Evolutionary conservation across 148 eudicot genomes (phyloP).

Genomic region (Chenopodium suecicum): DNA sequence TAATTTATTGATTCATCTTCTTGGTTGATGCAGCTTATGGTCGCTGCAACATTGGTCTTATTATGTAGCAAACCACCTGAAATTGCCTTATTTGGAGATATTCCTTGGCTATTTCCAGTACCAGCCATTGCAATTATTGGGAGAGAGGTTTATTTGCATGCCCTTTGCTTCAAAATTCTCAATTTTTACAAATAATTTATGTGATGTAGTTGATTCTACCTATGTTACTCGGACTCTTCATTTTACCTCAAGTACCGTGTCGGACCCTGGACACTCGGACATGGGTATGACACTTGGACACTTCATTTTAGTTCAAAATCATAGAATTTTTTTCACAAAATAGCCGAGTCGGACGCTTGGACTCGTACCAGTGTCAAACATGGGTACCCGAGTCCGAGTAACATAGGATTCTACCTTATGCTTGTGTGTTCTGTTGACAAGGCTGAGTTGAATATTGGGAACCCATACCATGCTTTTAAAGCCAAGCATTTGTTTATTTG

Average conservation of each 20-base stretch:
- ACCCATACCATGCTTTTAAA: no score
- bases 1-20: conserved; percentile 20
- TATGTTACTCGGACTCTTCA: not conserved
- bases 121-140: conserved; percentile 94
- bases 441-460: no score
- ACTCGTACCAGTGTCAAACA: no score
- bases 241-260: no score
- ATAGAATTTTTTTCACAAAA: no score
- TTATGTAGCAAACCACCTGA: conserved; percentile 84
- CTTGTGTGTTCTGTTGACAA: no score
- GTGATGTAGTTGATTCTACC: not conserved
- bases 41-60: conserved; percentile 89
- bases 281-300: no score
- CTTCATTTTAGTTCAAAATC: no score
- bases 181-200: not conserved
- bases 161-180: conserved; percentile 12
- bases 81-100: conserved; percentile 57
- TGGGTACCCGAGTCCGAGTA: no score
- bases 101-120: conserved; percentile 78
- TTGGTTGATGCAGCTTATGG: conserved; percentile 87
- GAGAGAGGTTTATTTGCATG: conserved; percentile 64
- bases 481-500: no score
- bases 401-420: not conserved
- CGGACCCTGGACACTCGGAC: no score
- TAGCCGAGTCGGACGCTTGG: no score